Conservation (phyloP, 2,329 filamentous ascomycete genomes). For the Aspergillus chevalieri region DNA sequence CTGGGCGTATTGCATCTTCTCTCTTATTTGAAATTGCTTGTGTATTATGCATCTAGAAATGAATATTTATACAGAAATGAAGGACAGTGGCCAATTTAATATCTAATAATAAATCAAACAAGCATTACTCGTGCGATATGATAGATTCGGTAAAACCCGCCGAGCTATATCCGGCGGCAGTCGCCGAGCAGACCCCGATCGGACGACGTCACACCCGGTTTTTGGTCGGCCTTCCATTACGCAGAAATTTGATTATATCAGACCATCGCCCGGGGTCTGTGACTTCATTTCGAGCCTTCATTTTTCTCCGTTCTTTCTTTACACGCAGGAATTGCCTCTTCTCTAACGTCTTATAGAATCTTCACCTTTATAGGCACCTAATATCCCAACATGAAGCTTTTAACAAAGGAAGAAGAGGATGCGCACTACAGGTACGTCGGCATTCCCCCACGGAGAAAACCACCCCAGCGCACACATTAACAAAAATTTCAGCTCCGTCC, state of each 20-base stretch:
- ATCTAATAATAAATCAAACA: too few species aligned
- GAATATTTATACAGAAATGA: neutral
- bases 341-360: too few species aligned
- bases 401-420: constrained; percentile 86
- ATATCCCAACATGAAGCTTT: constrained; percentile 71
- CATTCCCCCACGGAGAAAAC: neutral
- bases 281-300: neutral
- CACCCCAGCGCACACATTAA: constrained; percentile 12
- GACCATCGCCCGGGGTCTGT: neutral
- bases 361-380: neutral
- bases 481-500: constrained; percentile 51
- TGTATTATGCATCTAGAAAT: neutral
- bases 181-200: constrained; percentile 17
- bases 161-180: neutral
- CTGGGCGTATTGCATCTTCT: neutral
- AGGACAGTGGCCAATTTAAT: too few species aligned
- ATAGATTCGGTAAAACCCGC: neutral
- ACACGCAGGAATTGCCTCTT: neutral
- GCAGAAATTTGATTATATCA: neutral
- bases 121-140: too few species aligned
- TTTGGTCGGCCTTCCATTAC: neutral
- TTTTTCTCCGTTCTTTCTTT: neutral
- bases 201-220: neutral
- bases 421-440: constrained; percentile 66
- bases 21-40: neutral